Evolutionary conservation across 257 asterid species (phyloP), one percentile per base, ranked within the genome.

Genomic region (Petrea volubilis): DNA sequence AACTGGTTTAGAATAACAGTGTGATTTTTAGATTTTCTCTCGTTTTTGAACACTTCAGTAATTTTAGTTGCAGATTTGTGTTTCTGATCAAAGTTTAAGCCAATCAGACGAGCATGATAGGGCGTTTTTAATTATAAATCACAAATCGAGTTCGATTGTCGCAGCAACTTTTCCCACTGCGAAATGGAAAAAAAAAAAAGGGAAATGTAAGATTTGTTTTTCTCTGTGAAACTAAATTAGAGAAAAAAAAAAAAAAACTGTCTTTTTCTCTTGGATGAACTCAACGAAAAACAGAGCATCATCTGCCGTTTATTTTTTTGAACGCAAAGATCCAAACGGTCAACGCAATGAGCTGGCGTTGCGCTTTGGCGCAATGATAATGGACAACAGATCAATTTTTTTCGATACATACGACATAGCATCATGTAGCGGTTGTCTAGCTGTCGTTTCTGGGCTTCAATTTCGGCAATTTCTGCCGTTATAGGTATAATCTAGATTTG

Each of bases 371-470:
- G 5, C 38, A 31, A 38, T 38, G 15, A 9, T 4, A 15, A 4
- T 36, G 52, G 71, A 76, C 56, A 27, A 43, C 76, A 57, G 34
- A 60, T 60, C 60, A 3, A 47, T 47, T 27, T 68, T 59, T 34
- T 34, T 18, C 47, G 46, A 13, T 18, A 63, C 20, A 3, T 23
- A 24, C 7, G 14, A 25, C 34, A 63, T 3, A 21, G 13, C 18
- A 21, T 70, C 44, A 21, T 43, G 2, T 38, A 24, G 40, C 57
- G 14, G 57, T 44, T 17, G 43, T 70, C 49, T 65, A 36, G 67
- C 80, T 76, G 77, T 14, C 64, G 14, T 47, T 51, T 68, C 41
- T 6, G 4, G 62, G 53, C 62, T 57, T 76, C 60, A 41, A 69
- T 61, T 71, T 53, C 36, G 62, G 76, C 79, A 40, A 60, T 20